Percentiles rank a stretch among this genome's conserved stretches.
Conservation (phyloP, 1,284 basidiomycete genomes). For the Moesziomyces sp. region DNA sequence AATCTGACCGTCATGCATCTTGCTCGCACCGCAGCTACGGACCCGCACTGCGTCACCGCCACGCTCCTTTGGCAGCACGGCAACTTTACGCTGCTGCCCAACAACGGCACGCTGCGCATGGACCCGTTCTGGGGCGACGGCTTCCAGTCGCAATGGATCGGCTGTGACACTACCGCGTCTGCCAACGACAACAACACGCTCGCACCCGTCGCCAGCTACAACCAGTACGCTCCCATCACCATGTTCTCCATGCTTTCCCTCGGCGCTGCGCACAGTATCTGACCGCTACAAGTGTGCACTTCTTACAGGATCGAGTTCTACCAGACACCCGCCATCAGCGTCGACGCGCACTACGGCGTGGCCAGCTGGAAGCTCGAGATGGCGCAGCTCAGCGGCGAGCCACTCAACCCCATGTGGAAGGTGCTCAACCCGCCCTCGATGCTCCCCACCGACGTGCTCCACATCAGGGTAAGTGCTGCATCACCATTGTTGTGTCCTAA, state of each 20-base stretch:
- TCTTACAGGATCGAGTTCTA: conserved; percentile 12
- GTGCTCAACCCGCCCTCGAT: conserved; percentile 53
- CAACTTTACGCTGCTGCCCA: conserved; percentile 22
- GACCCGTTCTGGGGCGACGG: conserved; percentile 33
- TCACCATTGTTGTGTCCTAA: too few species aligned
- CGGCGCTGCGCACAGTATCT: too few species aligned
- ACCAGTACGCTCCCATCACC: conserved; percentile 6
- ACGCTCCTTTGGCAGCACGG: conserved; percentile 31
- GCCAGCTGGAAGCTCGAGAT: conserved; percentile 25
- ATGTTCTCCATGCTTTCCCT: too few species aligned
- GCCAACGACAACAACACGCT: conserved; percentile 24
- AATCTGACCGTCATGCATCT: background rate
- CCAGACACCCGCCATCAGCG: conserved; percentile 13
- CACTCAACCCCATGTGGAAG: conserved; percentile 44
- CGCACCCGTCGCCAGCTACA: conserved; percentile 27
- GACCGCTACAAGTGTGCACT: too few species aligned
- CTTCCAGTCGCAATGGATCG: conserved; percentile 28
- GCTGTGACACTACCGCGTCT: conserved; percentile 27
- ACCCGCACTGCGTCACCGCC: conserved; percentile 22
- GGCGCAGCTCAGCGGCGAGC: conserved; percentile 25
- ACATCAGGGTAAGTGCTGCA: conserved; percentile 28
- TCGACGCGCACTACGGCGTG: conserved; percentile 19
- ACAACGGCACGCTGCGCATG: conserved; percentile 30
- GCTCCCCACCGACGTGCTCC: conserved; percentile 53
- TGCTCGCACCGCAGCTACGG: conserved; percentile 8